Evolutionary conservation across 148 eudicot genomes (phyloP), one percentile per base, ranked within the genome.

Genomic region (Drosera capensis): DNA sequence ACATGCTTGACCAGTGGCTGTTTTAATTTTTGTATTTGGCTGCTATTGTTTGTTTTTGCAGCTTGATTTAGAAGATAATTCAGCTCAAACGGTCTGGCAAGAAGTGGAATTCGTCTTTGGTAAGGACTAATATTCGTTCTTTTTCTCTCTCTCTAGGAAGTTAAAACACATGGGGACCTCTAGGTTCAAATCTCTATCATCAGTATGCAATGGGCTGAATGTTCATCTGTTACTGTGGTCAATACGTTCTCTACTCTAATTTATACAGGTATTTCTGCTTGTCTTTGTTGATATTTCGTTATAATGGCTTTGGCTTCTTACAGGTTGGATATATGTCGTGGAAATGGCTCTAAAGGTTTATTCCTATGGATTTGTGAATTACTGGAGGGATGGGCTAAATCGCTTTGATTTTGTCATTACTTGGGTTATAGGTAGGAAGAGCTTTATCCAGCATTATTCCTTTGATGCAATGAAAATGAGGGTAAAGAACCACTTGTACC

Each of bases 351-450:
- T 90, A 23, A 90, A 90, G 70, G 65, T 85, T 42, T 90, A 80
- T 63, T 53, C 94, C 11, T 64, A 53, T 66, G 99, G 99, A 48
- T 85, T 85, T 52, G 80, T 68, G 45, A 90, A 90, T 63, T 90
- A 90, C 54, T 90, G 99, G 99, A 73, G 82, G 65, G 95, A 80
- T 62, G 82, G 99, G 44, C 93, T 66, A 76, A 90, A 90, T 65
- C 93, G 78, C 19, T 90, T 90, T 36, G 99, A 90, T 71, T 90
- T 75, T 49, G 19, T 90, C 46, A 55, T 90, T 58, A 90, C 99
- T 2, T 80, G 79, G 88, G 88, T 90, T 18, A 90, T 90, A 67
- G 96, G 96, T 80, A 68, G 64, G n/a, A n/a, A n/a, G n/a, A n/a
- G n/a, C n/a, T 2, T 34, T 2, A 1, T 34, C 6, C 38, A 13